Evolutionary conservation across 2,329 filamentous ascomycete species (phyloP).

Genomic region (Colletotrichum liriopes): DNA sequence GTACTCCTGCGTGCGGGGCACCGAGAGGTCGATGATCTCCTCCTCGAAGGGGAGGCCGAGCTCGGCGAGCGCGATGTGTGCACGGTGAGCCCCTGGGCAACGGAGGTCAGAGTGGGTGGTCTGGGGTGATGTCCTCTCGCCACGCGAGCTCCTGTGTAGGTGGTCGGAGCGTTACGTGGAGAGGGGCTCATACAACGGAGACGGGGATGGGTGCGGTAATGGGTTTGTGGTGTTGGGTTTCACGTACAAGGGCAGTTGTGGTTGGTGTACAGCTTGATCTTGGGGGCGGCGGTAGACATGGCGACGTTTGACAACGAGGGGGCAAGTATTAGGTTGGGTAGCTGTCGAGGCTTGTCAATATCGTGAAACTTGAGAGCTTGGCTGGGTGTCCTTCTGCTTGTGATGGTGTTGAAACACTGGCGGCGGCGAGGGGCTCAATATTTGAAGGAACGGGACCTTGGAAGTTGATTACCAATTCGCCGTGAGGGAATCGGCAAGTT

Average conservation of each 20-base stretch:
- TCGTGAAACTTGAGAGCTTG: not conserved
- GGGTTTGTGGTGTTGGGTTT: not conserved
- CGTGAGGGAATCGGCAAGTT: not conserved
- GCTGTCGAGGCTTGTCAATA: not conserved
- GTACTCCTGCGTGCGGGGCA: slow-evolving; percentile 81
- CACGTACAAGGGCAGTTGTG: slow-evolving; percentile 74
- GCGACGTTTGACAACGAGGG: not conserved
- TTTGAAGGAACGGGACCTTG: slow-evolving; percentile 1
- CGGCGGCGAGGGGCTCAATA: not conserved
- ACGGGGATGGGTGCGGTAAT: not conserved
- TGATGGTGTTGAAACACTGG: too few species aligned
- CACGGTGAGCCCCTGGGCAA: slow-evolving; percentile 76
- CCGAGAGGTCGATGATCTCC: slow-evolving; percentile 79
- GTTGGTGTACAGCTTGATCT: slow-evolving; percentile 80
- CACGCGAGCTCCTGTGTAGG: not conserved
- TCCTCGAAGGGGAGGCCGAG: slow-evolving; percentile 77
- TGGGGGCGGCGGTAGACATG: slow-evolving; percentile 50
- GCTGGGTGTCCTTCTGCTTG: not conserved
- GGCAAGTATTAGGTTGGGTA: not conserved
- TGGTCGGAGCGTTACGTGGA: not conserved
- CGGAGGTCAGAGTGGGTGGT: not conserved
- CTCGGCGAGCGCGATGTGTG: slow-evolving; percentile 79
- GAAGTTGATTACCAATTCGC: slow-evolving; percentile 31
- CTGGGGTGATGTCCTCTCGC: not conserved
- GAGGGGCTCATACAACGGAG: not conserved